Conservation (phyloP, 1,284 basidiomycete genomes). For the Phylloporus sp. region DNA sequence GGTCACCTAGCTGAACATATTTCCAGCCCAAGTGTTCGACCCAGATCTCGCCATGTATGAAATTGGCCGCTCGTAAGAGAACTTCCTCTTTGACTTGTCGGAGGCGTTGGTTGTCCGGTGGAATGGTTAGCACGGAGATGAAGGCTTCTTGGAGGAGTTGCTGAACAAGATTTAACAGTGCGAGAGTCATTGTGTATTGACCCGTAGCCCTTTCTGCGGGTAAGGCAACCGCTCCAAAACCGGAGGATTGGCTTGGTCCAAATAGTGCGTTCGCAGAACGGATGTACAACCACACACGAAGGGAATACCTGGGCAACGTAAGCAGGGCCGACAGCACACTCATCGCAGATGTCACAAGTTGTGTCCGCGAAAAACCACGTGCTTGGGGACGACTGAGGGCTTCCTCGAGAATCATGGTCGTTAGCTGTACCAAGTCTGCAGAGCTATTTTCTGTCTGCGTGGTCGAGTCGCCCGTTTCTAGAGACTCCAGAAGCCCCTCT, state of each 20-base stretch:
- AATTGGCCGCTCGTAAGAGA: constrained; percentile 75
- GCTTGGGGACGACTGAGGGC: constrained; percentile 66
- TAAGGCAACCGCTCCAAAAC: constrained; percentile 71
- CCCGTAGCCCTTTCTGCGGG: constrained; percentile 76
- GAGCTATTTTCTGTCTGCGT: constrained; percentile 31
- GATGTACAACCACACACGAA: constrained; percentile 86
- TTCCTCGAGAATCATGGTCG: constrained; percentile 85
- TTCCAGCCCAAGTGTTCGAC: constrained; percentile 85
- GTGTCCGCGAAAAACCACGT: constrained; percentile 59
- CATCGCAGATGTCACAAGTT: constrained; percentile 81
- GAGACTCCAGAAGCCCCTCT: constrained; percentile 68
- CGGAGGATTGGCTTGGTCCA: constrained; percentile 61
- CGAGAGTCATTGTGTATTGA: constrained; percentile 80
- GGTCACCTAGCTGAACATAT: constrained; percentile 77
- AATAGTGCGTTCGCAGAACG: constrained; percentile 82
- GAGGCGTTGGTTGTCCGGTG: constrained; percentile 64
- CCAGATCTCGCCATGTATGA: constrained; percentile 88
- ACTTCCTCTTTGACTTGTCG: constrained; percentile 84
- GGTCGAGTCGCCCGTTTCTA: constrained; percentile 54
- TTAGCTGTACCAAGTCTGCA: constrained; percentile 76
- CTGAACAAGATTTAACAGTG: constrained; percentile 79
- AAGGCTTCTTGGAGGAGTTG: constrained; percentile 80
- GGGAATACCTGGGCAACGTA: constrained; percentile 76
- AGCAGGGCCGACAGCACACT: constrained; percentile 82
- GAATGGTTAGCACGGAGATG: constrained; percentile 58